Evolutionary conservation across 805 yeast species (phyloP).

Genomic region (Starmerella asiatica): DNA sequence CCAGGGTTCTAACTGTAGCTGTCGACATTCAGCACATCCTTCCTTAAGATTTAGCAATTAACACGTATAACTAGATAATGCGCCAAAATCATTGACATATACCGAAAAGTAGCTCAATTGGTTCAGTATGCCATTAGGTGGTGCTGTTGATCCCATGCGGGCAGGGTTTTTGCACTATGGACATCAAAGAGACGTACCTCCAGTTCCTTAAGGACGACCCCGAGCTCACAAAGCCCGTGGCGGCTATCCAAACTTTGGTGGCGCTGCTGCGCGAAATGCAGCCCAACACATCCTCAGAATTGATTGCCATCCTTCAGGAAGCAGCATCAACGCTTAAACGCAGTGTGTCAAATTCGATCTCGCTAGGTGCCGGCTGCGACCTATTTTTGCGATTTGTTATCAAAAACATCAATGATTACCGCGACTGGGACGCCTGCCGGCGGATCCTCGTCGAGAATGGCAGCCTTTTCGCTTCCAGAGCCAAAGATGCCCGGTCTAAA

Average conservation of each 20-base stretch:
- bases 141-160: not conserved
- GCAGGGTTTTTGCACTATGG: slow-evolving; percentile 34
- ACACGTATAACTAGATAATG: no score
- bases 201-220: slow-evolving; percentile 73
- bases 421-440: slow-evolving; percentile 91
- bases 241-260: slow-evolving; percentile 90
- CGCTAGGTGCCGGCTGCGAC: slow-evolving; percentile 95
- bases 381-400: slow-evolving; percentile 86
- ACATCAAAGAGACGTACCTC: slow-evolving; percentile 68
- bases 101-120: no score
- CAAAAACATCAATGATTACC: slow-evolving; percentile 66
- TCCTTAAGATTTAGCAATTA: no score
- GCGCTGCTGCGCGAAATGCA: slow-evolving; percentile 68
- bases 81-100: no score
- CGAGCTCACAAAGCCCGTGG: slow-evolving; percentile 99
- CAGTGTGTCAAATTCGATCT: slow-evolving; percentile 79
- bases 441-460: slow-evolving; percentile 87
- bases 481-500: slow-evolving; percentile 74
- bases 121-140: no score
- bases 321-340: slow-evolving; percentile 64
- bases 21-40: no score
- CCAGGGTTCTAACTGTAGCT: no score
- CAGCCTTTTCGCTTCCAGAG: slow-evolving; percentile 76
- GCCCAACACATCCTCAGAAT: slow-evolving; percentile 87
- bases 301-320: slow-evolving; percentile 64